These are phyloP conservation scores for Corniculantispora saksenae DNA, from an alignment of 2,329 filamentous ascomycete species.

Conservation along the genomic window DNA sequence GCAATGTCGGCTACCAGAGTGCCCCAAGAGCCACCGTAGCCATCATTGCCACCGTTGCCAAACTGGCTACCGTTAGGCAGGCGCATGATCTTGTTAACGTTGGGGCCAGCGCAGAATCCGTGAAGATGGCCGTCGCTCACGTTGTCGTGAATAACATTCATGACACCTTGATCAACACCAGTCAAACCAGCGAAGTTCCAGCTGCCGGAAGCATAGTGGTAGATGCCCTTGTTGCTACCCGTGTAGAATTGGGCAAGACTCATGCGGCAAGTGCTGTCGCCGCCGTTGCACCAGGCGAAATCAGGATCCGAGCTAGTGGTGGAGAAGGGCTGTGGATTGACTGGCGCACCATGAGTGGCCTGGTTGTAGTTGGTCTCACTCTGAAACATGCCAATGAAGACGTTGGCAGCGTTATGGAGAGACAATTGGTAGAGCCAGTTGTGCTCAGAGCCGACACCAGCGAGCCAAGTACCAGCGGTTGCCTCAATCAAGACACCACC, in stretches of 20 bases:
- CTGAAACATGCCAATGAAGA: constrained; percentile 53
- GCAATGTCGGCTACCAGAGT: constrained; percentile 23
- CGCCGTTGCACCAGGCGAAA: constrained; percentile 40
- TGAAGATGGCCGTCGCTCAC: constrained; percentile 20
- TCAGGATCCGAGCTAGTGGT: constrained; percentile 43
- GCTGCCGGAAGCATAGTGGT: constrained; percentile 15
- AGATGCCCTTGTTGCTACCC: constrained; percentile 26
- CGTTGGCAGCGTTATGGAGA: constrained; percentile 48
- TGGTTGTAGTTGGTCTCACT: constrained; percentile 51
- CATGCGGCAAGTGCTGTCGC: constrained; percentile 42
- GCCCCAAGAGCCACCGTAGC: constrained; percentile 24
- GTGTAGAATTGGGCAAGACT: constrained; percentile 44
- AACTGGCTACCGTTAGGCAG: constrained; percentile 22
- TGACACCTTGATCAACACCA: constrained; percentile 21
- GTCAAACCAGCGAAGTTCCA: constrained; percentile 20
- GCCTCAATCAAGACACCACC: constrained; percentile 50
- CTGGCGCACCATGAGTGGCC: constrained; percentile 36
- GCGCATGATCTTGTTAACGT: constrained; percentile 19
- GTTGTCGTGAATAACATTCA: constrained; percentile 24
- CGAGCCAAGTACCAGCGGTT: constrained; percentile 52
- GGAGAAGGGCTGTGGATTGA: constrained; percentile 39
- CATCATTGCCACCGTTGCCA: constrained; percentile 22
- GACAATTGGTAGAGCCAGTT: constrained; percentile 61
- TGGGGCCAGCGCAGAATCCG: constrained; percentile 23
- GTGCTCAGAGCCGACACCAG: constrained; percentile 52